A percentile compares a stretch with the other conserved stretches of the same genome.
These are phyloP conservation scores for Niebla homalea DNA, from an alignment of 495 filamentous ascomycete species.

Conservation along the genomic window DNA sequence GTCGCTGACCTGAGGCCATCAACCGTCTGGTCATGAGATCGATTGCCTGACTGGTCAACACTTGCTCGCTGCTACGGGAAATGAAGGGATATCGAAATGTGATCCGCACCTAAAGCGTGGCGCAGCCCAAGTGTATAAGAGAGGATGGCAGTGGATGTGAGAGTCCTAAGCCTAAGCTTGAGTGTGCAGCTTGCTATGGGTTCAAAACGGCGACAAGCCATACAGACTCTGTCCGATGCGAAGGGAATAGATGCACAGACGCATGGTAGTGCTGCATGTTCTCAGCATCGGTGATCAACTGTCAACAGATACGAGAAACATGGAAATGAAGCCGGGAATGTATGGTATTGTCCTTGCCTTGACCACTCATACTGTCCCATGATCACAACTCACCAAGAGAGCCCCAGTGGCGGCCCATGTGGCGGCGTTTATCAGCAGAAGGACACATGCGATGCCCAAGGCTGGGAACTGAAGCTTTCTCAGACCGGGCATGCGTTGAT, in stretches of 20 bases:
- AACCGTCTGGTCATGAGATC: constrained; percentile 89
- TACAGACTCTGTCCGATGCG: no score
- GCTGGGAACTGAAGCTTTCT: constrained; percentile 50
- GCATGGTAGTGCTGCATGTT: no score
- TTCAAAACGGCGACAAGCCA: no score
- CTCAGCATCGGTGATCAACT: no score
- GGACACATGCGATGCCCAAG: constrained; percentile 48
- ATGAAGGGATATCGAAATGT: constrained; percentile 52
- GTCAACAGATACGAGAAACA: no score
- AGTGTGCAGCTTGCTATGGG: not conserved
- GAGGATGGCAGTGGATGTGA: constrained; percentile 68
- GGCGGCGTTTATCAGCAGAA: constrained; percentile 52
- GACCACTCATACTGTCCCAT: no score
- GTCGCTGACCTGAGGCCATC: constrained; percentile 72
- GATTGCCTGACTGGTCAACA: constrained; percentile 46
- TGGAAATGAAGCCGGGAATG: no score
- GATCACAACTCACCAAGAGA: constrained; percentile 36
- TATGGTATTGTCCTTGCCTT: no score
- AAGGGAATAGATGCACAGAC: no score
- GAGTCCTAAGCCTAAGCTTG: constrained; percentile 24
- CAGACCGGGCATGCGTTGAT: constrained; percentile 36
- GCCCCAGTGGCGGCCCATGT: constrained; percentile 64
- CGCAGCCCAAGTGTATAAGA: constrained; percentile 83
- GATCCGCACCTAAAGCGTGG: constrained; percentile 92
- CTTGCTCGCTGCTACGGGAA: no score